Percentiles rank a stretch among this genome's conserved stretches.
phyloP scores from a whole-genome alignment of 2,329 filamentous ascomycete species.

The Shiraia sp. region DNA sequence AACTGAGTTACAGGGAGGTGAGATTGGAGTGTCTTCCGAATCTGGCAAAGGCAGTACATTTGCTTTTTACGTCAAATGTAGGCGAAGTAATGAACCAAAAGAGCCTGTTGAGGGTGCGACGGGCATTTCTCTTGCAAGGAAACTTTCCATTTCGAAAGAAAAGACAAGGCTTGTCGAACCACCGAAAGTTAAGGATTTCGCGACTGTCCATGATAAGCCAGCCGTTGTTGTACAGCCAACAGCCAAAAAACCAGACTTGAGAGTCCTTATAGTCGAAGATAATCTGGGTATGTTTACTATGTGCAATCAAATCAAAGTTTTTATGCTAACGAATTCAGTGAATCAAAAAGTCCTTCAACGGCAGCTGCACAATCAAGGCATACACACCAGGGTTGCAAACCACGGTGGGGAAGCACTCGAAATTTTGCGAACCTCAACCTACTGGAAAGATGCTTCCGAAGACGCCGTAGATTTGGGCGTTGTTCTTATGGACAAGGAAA shows the following conservation, averaged over 20 bases:
- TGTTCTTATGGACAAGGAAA: conserved; percentile 46
- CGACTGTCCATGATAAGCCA: conserved; percentile 17
- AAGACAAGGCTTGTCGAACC: conserved; percentile 16
- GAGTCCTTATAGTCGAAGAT: conserved; percentile 50
- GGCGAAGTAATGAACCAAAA: conserved; percentile 54
- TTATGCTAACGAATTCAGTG: conserved; percentile 39
- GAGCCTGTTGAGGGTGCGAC: conserved; percentile 34
- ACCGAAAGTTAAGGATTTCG: conserved; percentile 44
- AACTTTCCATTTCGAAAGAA: conserved; percentile 37
- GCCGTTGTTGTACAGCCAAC: conserved; percentile 8
- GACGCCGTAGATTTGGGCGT: conserved; percentile 36
- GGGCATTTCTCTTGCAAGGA: conserved; percentile 25
- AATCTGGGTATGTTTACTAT: conserved; percentile 41
- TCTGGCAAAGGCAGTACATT: conserved; percentile 73
- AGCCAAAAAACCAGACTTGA: conserved; percentile 24
- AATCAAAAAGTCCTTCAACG: conserved; percentile 56
- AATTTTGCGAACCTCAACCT: conserved; percentile 47
- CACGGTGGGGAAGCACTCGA: conserved; percentile 56
- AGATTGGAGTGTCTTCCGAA: conserved; percentile 73
- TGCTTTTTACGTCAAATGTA: conserved; percentile 74
- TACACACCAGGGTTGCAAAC: conserved; percentile 52
- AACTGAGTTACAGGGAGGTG: conserved; percentile 79
- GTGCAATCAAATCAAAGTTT: no score
- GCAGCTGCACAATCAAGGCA: conserved; percentile 54
- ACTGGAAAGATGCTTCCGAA: conserved; percentile 41